Evolutionary conservation across 2,329 filamentous ascomycete species (phyloP), one percentile per base, ranked within the genome.

Genomic region (Cercospora sojina): DNA sequence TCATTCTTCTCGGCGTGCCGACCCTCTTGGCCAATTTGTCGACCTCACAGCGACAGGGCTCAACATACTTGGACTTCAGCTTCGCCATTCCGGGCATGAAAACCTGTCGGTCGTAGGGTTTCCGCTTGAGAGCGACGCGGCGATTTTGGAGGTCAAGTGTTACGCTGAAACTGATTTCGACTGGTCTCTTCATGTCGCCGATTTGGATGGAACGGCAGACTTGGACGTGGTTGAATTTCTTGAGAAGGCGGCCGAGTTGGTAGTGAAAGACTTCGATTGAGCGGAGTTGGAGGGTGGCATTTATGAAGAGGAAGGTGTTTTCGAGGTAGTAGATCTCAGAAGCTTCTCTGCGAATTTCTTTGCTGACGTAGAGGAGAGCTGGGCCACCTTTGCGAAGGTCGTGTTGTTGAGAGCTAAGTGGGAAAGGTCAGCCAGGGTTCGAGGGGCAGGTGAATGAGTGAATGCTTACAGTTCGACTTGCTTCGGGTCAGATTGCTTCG

Each of bases 251-350:
- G 38, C 62, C 62, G 27, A 64, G 31, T 32, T 64, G 62, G 9
- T 8, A 8, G 23, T 43, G 23, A 38, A 64, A 64, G 6, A 8
- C 51, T 18, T 58, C 55, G 16, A 64, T 32, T 8, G 38, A 27
- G 3, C 20, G n/a, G 10, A 35, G 35, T n/a, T 31, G 10, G 53
- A 64, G 62, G 3, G 55, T n/a, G 27, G 25, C n/a, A 10, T 64
- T 49, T 1, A 18, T 58, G 20, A 64, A 64, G 53, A 27, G 27
- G 35, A 64, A 64, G 25, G 55, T 58, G 38, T 64, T 64, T 16
- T 64, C 62, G 35, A 64, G 53, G 27, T 64, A 64, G 62, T 64
- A 64, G 62, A 64, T 64, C 53, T 58, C 32, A 23, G 62, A 64
- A 25, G 55, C 62, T 58, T 64, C 62, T n/a, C 29, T 29, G 23